Conservation (phyloP, 768 basidiomycete species). For the Psilocybe cubensis region DNA sequence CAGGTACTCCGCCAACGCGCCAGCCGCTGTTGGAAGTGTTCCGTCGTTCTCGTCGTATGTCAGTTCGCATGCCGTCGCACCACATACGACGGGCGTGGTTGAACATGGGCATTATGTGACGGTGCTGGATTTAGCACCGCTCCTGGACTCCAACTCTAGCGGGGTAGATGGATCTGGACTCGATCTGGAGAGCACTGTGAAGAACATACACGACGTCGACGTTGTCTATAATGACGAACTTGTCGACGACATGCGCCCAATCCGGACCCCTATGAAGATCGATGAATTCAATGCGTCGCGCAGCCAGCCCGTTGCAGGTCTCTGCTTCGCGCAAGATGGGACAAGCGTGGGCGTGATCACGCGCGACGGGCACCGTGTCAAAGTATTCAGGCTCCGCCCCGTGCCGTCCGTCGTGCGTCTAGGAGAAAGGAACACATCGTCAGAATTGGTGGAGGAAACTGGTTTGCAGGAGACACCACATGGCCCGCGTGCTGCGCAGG, state of each 20-base stretch:
- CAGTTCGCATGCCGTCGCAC: conserved; percentile 20
- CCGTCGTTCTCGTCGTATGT: conserved; percentile 2
- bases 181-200: too few species aligned
- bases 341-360: conserved; percentile 52
- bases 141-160: conserved; percentile 20
- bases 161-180: too few species aligned
- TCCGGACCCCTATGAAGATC: conserved; percentile 23
- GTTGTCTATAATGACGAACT: too few species aligned
- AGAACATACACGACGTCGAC: too few species aligned
- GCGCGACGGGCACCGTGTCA: conserved; percentile 57
- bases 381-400: conserved; percentile 45
- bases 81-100: conserved; percentile 24
- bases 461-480: too few species aligned
- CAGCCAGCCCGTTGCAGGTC: conserved; percentile 47
- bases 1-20: conserved; percentile 21
- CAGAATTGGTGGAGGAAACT: too few species aligned
- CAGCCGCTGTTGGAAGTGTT: background rate
- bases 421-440: too few species aligned
- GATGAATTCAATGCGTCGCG: conserved; percentile 53
- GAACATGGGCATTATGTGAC: conserved; percentile 51
- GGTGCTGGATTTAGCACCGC: conserved; percentile 54
- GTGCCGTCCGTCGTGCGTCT: background rate
- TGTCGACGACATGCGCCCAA: too few species aligned
- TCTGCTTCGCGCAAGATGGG: conserved; percentile 59
- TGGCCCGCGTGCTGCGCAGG: conserved; percentile 50